Percentiles rank a stretch among this genome's conserved stretches.
These are phyloP conservation scores for Pichia exigua DNA, from an alignment of 805 yeast genomes.

Conservation along the genomic window DNA sequence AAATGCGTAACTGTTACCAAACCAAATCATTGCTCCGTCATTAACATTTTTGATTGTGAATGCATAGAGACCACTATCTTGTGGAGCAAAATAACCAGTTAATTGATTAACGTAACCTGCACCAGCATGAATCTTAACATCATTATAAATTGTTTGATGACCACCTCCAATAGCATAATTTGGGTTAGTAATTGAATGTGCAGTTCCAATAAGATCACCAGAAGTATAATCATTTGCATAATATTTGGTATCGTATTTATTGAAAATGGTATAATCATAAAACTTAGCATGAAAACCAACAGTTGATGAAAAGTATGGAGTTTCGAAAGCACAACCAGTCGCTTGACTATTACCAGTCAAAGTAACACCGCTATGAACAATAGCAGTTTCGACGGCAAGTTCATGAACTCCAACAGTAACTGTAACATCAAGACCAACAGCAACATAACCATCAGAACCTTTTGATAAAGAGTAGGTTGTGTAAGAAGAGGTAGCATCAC, in stretches of 20 bases:
- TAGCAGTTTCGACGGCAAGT: not conserved
- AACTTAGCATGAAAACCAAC: constrained; percentile 8
- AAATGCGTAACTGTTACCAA: constrained; percentile 26
- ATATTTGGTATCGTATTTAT: not conserved
- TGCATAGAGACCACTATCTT: constrained; percentile 24
- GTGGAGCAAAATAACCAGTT: constrained; percentile 20
- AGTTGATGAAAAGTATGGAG: not conserved
- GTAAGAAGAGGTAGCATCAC: not conserved
- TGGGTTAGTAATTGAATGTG: constrained; percentile 4
- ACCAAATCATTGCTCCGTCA: constrained; percentile 27
- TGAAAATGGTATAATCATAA: not conserved
- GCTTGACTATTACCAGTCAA: constrained; percentile 1
- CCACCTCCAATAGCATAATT: not conserved
- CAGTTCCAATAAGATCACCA: constrained; percentile 3
- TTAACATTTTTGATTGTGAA: constrained; percentile 20
- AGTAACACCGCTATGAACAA: not conserved
- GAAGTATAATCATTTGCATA: constrained; percentile 6
- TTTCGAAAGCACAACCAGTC: not conserved
- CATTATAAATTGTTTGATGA: not conserved
- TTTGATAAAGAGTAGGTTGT: not conserved
- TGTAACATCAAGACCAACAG: not conserved
- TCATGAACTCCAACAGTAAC: not conserved
- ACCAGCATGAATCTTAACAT: constrained; percentile 1
- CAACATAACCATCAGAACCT: not conserved
- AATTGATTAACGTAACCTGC: constrained; percentile 9